Evolutionary conservation across 345 rosid species (phyloP).

Genomic region (Rhodamnia argentea): DNA sequence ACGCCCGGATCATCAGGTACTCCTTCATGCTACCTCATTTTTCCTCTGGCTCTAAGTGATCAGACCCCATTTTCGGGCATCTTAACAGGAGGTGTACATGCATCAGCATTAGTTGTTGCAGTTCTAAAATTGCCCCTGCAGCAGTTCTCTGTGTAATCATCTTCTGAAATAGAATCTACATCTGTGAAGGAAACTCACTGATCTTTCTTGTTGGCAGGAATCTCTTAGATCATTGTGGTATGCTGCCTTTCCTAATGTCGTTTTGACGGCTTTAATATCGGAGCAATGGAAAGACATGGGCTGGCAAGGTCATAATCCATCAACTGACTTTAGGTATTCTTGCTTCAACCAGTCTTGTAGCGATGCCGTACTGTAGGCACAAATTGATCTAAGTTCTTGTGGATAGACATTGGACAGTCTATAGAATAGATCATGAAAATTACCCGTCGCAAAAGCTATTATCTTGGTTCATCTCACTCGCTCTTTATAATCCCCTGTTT

Average conservation of each 20-base stretch:
- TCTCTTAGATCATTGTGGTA: conserved; percentile 79
- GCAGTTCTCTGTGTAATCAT: not conserved
- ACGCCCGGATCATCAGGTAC: conserved; percentile 82
- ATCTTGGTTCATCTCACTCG: not conserved
- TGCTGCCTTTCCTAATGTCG: conserved; percentile 59
- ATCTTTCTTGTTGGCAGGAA: conserved; percentile 35
- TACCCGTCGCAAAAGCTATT: not conserved
- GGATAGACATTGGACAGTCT: not conserved
- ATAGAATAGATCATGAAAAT: not conserved
- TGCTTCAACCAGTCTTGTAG: not conserved
- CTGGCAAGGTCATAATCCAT: conserved; percentile 98
- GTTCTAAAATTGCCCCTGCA: not conserved
- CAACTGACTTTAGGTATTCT: conserved; percentile 86
- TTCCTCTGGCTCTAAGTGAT: not conserved
- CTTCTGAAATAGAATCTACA: not conserved
- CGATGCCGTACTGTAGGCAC: not conserved
- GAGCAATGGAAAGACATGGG: conserved; percentile 99
- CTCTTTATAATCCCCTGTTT: not conserved
- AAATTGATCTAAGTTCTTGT: not conserved
- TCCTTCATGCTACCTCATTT: not conserved
- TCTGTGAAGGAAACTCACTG: not conserved
- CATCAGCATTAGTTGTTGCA: not conserved
- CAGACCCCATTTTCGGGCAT: not conserved
- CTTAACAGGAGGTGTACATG: not conserved
- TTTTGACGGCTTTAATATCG: conserved; percentile 57